These are phyloP conservation scores for Emmonsiellopsis sp. DNA, from an alignment of 2,329 filamentous ascomycete species.

Conservation along the genomic window DNA sequence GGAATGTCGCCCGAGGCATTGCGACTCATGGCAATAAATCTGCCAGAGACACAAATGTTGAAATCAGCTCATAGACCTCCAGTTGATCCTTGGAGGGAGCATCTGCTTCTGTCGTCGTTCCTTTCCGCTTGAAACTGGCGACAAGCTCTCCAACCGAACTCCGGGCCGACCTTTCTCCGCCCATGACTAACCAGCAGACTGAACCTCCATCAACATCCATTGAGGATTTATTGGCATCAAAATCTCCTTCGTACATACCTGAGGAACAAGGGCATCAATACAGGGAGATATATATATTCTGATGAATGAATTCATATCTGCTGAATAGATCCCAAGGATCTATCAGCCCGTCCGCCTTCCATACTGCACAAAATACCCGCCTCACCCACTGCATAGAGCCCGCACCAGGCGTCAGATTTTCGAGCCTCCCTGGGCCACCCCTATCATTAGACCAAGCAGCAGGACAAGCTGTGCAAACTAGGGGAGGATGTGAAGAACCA, in stretches of 20 bases:
- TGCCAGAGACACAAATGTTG: neutral
- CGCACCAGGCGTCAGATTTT: constrained; percentile 59
- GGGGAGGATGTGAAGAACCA: constrained; percentile 15
- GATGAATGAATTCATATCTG: constrained; percentile 69
- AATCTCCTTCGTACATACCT: neutral
- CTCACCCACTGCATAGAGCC: constrained; percentile 62
- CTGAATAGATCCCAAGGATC: constrained; percentile 67
- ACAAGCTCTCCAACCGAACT: neutral
- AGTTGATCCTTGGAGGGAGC: neutral
- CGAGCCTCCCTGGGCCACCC: constrained; percentile 40
- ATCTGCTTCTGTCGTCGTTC: too few species aligned
- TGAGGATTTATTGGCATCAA: too few species aligned
- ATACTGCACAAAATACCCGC: constrained; percentile 54
- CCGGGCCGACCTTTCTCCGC: neutral
- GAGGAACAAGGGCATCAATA: neutral
- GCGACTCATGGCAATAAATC: neutral
- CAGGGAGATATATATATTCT: neutral
- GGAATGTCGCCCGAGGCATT: neutral
- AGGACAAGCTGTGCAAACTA: constrained; percentile 1
- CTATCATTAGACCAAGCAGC: constrained; percentile 18
- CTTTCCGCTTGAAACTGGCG: too few species aligned
- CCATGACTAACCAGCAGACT: too few species aligned
- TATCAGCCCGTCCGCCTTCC: constrained; percentile 53
- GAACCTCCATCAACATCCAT: too few species aligned
- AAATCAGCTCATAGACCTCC: neutral